Evolutionary conservation across 2,329 filamentous ascomycete genomes (phyloP), one percentile per base, ranked within the genome.

Genomic region (Ilyonectria robusta): DNA sequence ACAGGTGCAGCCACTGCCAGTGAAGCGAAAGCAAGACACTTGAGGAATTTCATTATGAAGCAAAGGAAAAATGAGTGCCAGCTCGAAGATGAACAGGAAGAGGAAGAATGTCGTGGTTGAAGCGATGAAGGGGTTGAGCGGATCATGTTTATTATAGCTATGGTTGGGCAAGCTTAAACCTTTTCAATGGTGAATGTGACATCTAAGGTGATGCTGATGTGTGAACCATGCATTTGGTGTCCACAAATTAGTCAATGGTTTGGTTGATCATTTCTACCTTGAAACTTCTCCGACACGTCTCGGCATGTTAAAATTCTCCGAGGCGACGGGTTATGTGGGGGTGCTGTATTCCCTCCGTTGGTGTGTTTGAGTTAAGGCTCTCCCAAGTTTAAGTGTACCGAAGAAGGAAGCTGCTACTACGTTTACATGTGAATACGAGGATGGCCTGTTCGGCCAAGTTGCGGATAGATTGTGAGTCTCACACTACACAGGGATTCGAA

Each of bases 31-130:
- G 81, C 71, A 69, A 75, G 73, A 19, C 75, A 64, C 66, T 80
- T 72, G 73, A 81, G 8, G 40, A 42, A 79, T 76, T 80, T 82
- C 81, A 83, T 83, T 42, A 70, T 81, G 72, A 53, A 29, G 46
- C 11, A 42, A n/a, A 42, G 7, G 6, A 6, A 17, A 1, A 42
- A 42, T n/a, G n/a, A 42, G 40, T 42, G 6, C 40, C 40, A n/a
- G 40, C 40, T 42, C 40, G 19, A 42, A 5, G n/a, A 4, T 17
- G 7, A n/a, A 11, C 11, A 6, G 40, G 3, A n/a, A 42, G 40
- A 17, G 8, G n/a, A 42, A 42, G 40, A 42, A 19, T n/a, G 40
- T 42, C 17, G 40, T 42, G 40, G n/a, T n/a, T n/a, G 15, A 17
- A n/a, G 15, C 5, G n/a, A 7, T 40, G 7, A 6, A 8, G 40